phyloP scores from a whole-genome alignment of 2,329 filamentous ascomycete genomes.

The Aspergillus brunneoviolaceus region DNA sequence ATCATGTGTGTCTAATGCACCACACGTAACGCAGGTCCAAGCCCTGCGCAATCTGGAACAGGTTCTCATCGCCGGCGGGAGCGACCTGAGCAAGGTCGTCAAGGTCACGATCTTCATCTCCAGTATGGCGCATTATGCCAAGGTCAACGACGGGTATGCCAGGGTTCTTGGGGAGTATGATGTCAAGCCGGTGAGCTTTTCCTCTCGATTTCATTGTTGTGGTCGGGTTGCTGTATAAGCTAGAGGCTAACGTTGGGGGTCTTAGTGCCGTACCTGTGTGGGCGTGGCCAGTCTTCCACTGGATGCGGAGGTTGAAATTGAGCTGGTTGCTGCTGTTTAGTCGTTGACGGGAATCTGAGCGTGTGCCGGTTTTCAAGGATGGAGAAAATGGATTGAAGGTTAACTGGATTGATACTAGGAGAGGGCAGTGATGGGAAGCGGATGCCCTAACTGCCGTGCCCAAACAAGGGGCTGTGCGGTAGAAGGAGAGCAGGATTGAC shows the following conservation, averaged over 20 bases:
- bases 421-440: no score
- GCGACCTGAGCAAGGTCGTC: slow-evolving; percentile 15
- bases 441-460: no score
- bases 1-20: no score
- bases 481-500: no score
- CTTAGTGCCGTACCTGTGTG: slow-evolving; percentile 16
- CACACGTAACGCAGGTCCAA: background rate
- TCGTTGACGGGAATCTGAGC: no score
- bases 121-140: slow-evolving; percentile 17
- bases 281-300: slow-evolving; percentile 8
- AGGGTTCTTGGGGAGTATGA: slow-evolving; percentile 4
- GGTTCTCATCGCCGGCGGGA: slow-evolving; percentile 16
- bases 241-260: no score
- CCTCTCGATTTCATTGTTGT: background rate
- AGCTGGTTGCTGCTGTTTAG: background rate
- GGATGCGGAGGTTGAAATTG: slow-evolving; percentile 11
- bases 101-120: slow-evolving; percentile 23
- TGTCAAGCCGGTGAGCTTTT: slow-evolving; percentile 14
- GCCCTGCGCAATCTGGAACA: slow-evolving; percentile 14
- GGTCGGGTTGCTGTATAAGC: no score
- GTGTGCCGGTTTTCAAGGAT: no score
- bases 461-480: no score
- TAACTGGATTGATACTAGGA: no score
- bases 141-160: slow-evolving; percentile 19
- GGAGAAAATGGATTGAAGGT: no score